A percentile compares a stretch with the other conserved stretches of the same genome.
Evolutionary conservation across 257 asterid genomes (phyloP).

Genomic region (Fraxinus americana): DNA sequence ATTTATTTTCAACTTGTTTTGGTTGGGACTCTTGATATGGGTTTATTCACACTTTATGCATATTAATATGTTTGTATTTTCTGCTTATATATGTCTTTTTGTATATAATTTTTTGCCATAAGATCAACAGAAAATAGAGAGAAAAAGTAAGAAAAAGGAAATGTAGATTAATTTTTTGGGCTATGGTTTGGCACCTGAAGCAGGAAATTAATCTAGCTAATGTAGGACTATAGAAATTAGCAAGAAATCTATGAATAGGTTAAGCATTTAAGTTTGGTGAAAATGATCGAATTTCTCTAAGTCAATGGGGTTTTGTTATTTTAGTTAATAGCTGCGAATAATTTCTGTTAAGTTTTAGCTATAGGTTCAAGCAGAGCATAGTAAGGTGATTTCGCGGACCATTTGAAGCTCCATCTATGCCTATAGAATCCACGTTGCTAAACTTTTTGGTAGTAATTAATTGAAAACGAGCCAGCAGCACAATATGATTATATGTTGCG

Average conservation of each 20-base stretch:
- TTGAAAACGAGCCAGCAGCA: neutral
- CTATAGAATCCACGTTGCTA: neutral
- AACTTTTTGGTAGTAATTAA: constrained; percentile 1
- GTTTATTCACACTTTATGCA: neutral
- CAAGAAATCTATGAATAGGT: constrained; percentile 1
- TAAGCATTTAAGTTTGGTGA: constrained; percentile 8
- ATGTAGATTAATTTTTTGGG: constrained; percentile 13
- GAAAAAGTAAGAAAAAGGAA: neutral
- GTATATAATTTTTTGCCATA: constrained; percentile 15
- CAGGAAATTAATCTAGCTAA: neutral
- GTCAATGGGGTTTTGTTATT: neutral
- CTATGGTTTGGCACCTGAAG: neutral
- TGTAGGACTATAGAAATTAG: constrained; percentile 13
- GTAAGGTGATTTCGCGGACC: neutral
- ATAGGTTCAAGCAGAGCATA: neutral
- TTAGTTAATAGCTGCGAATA: constrained; percentile 4
- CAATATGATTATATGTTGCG: neutral
- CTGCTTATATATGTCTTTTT: neutral
- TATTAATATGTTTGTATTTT: neutral
- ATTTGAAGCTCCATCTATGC: neutral
- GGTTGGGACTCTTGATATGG: neutral
- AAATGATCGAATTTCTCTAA: neutral
- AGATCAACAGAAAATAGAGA: constrained; percentile 5
- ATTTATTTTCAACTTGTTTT: neutral
- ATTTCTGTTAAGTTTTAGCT: constrained; percentile 9